phyloP scores from a whole-genome alignment of 2,329 filamentous ascomycete genomes.

The Hypoxylon sp. region DNA sequence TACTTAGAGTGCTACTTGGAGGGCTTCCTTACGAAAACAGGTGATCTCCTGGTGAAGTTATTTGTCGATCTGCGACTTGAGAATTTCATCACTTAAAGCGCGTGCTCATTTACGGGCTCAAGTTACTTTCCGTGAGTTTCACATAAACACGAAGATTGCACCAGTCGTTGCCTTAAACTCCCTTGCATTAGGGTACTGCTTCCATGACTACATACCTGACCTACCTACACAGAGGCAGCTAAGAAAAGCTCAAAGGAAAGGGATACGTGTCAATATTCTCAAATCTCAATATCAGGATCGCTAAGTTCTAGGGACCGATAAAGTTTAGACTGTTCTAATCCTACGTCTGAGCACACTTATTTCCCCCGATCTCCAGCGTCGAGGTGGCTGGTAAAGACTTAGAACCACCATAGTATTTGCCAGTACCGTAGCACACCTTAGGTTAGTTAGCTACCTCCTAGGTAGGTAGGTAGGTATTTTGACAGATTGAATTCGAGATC shows the following conservation, averaged over 20 bases:
- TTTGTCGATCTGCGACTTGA: neutral
- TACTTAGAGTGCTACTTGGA: neutral
- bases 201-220: neutral
- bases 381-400: conserved; percentile 16
- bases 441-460: no score
- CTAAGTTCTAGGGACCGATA: conserved; percentile 15
- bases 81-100: neutral
- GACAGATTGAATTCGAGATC: conserved; percentile 17
- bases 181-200: conserved; percentile 2
- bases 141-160: conserved; percentile 2
- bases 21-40: neutral
- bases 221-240: neutral
- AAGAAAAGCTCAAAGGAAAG: conserved; percentile 10
- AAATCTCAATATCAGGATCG: conserved; percentile 8
- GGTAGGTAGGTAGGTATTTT: neutral
- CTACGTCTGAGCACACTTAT: conserved; percentile 37
- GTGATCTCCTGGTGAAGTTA: neutral
- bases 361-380: conserved; percentile 11
- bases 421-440: neutral
- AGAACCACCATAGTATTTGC: conserved; percentile 10
- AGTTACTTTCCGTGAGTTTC: neutral
- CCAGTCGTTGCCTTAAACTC: neutral
- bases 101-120: neutral
- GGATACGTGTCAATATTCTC: conserved; percentile 12
- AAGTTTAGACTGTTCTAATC: conserved; percentile 15